A percentile compares a stretch with the other conserved stretches of the same genome.
Evolutionary conservation across 2,329 filamentous ascomycete species (phyloP).

Genomic region (Pseudogymnoascus sp.): DNA sequence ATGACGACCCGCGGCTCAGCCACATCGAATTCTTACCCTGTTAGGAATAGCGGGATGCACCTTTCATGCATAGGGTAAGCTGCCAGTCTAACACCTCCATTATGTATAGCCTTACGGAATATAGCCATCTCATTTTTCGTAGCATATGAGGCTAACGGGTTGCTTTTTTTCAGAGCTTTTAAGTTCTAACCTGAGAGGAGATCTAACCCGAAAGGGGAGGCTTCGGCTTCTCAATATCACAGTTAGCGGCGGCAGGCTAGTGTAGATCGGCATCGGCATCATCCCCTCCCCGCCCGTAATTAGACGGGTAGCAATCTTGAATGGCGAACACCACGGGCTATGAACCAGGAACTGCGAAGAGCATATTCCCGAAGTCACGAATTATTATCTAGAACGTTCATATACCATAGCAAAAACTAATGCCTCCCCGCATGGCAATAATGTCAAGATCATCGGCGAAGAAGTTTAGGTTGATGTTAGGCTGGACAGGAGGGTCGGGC

Average conservation of each 20-base stretch:
- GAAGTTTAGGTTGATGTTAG: conserved; percentile 34
- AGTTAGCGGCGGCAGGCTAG: not conserved
- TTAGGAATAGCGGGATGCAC: conserved; percentile 1
- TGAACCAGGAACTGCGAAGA: too few species aligned
- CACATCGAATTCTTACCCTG: not conserved
- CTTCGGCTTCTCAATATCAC: not conserved
- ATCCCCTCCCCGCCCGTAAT: not conserved
- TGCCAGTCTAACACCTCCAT: not conserved
- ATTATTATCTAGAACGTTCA: too few species aligned
- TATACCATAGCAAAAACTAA: conserved; percentile 33
- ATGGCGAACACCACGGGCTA: not conserved
- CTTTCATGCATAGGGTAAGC: not conserved
- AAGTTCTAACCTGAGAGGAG: not conserved
- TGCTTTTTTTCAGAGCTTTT: not conserved
- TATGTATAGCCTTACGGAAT: not conserved
- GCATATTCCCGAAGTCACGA: too few species aligned
- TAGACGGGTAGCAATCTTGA: not conserved
- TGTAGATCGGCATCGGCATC: not conserved
- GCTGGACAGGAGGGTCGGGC: conserved; percentile 28
- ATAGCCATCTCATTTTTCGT: not conserved
- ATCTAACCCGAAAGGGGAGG: not conserved
- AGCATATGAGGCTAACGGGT: not conserved
- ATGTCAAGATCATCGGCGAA: conserved; percentile 39
- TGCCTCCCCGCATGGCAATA: conserved; percentile 49
- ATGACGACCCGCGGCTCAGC: not conserved